A percentile compares a stretch with the other conserved stretches of the same genome.
phyloP scores from a whole-genome alignment of 345 rosid species.

The Mallotus nudiflorus region DNA sequence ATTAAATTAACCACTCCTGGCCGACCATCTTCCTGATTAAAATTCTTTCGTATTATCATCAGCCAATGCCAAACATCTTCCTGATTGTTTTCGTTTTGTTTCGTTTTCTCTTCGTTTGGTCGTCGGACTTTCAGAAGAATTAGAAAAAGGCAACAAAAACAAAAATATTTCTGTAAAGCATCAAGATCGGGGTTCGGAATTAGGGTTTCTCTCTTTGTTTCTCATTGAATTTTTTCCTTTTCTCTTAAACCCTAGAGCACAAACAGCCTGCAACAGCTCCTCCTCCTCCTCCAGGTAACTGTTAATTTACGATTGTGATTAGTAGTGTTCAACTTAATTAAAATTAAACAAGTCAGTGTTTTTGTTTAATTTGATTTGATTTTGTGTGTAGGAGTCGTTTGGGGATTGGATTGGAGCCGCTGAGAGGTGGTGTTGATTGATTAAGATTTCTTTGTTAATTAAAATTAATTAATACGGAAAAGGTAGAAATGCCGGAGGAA shows the following conservation, averaged over 20 bases:
- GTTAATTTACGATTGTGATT: neutral
- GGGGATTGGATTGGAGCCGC: neutral
- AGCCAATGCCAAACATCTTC: too few relatives aligned
- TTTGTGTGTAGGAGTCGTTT: neutral
- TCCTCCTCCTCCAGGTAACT: neutral
- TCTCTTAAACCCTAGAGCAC: slow-evolving; percentile 17
- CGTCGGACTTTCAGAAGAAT: neutral
- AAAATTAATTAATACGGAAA: neutral
- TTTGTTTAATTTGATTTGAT: neutral
- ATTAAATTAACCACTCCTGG: too few relatives aligned
- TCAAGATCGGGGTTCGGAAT: slow-evolving; percentile 1
- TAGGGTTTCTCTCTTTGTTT: slow-evolving; percentile 5
- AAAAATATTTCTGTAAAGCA: neutral
- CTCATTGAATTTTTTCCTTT: neutral
- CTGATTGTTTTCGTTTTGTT: too few relatives aligned
- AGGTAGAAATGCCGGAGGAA: slow-evolving; percentile 66
- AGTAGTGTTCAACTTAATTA: too few relatives aligned
- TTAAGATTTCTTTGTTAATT: neutral
- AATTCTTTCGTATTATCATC: too few relatives aligned
- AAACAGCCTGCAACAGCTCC: neutral
- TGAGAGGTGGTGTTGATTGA: neutral
- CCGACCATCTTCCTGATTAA: too few relatives aligned
- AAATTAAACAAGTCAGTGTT: too few relatives aligned
- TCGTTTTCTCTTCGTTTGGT: too few relatives aligned
- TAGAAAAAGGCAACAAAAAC: neutral